Evolutionary conservation across 768 basidiomycete genomes (phyloP).

Genomic region (Xerocomellus dryophilus): DNA sequence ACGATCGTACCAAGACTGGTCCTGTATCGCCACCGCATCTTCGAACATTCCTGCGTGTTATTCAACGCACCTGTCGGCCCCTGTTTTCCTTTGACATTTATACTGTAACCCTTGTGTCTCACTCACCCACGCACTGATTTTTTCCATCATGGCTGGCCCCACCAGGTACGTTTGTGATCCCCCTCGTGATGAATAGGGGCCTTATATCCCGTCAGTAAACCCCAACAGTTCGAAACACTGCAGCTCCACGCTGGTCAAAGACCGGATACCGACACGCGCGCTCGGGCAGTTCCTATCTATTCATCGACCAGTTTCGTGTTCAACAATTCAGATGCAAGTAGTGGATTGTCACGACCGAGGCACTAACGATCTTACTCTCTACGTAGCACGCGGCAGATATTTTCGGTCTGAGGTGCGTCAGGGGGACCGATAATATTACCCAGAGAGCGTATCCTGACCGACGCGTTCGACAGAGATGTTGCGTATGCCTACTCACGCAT

Average conservation of each 20-base stretch:
- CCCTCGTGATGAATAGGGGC: neutral
- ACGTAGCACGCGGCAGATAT: constrained; percentile 14
- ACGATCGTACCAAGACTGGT: neutral
- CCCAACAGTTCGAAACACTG: constrained; percentile 67
- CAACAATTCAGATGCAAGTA: constrained; percentile 54
- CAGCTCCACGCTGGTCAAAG: constrained; percentile 74
- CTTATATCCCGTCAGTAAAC: neutral
- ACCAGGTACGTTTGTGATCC: constrained; percentile 1
- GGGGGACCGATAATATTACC: too few species aligned
- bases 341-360: too few species aligned
- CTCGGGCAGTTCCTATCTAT: constrained; percentile 78
- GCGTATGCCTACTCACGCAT: constrained; percentile 17
- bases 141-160: neutral
- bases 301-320: constrained; percentile 71
- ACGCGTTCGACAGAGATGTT: constrained; percentile 1
- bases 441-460: neutral
- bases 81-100: neutral
- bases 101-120: neutral
- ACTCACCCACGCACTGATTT: neutral
- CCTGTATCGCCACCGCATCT: neutral
- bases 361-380: too few species aligned
- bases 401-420: constrained; percentile 11
- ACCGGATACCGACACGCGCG: constrained; percentile 61
- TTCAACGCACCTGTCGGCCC: neutral
- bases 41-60: neutral